Evolutionary conservation across 1,284 basidiomycete species (phyloP).

Genomic region (Ustilago lituana): DNA sequence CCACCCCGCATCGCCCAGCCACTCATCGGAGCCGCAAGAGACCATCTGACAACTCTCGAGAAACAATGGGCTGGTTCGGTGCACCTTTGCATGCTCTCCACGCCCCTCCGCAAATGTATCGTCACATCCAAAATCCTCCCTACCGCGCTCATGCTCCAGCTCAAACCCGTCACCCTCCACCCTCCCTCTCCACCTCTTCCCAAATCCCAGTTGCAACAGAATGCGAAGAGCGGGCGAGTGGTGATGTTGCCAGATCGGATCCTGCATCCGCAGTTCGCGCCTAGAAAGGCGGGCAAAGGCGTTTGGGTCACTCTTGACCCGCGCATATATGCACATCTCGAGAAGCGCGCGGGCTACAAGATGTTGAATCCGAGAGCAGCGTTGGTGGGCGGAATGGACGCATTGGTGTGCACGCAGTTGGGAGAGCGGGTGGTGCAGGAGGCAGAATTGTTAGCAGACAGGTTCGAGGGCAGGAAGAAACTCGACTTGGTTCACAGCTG

Average conservation of each 20-base stretch:
- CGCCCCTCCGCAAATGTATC: slow-evolving; percentile 33
- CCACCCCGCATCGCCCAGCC: background rate
- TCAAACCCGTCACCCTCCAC: slow-evolving; percentile 24
- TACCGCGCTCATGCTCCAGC: slow-evolving; percentile 22
- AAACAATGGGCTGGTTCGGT: slow-evolving; percentile 22
- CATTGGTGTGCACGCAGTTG: slow-evolving; percentile 19
- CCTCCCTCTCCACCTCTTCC: background rate
- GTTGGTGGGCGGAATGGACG: slow-evolving; percentile 1
- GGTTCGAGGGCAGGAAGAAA: slow-evolving; percentile 3
- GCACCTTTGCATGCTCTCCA: slow-evolving; percentile 24
- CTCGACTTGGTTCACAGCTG: slow-evolving; percentile 6
- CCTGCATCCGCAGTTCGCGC: slow-evolving; percentile 13
- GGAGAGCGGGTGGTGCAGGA: slow-evolving; percentile 27
- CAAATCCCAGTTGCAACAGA: background rate
- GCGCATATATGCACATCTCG: background rate
- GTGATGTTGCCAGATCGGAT: slow-evolving; percentile 28
- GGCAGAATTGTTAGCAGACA: background rate
- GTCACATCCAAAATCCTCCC: slow-evolving; percentile 29
- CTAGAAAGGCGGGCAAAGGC: slow-evolving; percentile 9
- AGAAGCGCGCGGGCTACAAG: slow-evolving; percentile 5
- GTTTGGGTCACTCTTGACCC: slow-evolving; percentile 20
- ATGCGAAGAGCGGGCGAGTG: background rate
- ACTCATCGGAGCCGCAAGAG: background rate
- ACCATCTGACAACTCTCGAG: slow-evolving; percentile 12
- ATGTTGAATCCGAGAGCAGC: slow-evolving; percentile 6